Evolutionary conservation across 2,329 filamentous ascomycete species (phyloP).

Genomic region (Clarireedia paspali): DNA sequence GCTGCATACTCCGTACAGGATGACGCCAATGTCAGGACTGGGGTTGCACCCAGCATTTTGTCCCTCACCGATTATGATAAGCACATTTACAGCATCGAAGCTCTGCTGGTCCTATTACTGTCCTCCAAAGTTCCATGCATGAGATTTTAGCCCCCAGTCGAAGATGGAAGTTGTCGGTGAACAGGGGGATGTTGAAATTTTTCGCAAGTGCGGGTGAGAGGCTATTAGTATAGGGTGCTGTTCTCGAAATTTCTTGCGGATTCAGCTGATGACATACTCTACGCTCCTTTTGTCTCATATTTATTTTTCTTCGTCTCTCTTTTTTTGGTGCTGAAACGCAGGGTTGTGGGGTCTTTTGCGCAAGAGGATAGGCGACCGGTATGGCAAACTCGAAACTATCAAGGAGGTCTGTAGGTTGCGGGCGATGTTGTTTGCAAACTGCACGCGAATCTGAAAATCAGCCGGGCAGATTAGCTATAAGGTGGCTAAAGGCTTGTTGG

Average conservation of each 20-base stretch:
- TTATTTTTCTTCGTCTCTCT: background rate
- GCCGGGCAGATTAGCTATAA: no score
- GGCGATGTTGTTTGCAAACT: background rate
- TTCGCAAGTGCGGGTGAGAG: background rate
- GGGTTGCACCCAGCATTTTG: background rate
- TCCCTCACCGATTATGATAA: conserved; percentile 8
- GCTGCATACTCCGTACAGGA: conserved; percentile 1
- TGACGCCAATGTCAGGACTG: conserved; percentile 5
- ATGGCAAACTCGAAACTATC: background rate
- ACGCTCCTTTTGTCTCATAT: background rate
- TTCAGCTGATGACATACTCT: background rate
- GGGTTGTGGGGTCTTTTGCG: background rate
- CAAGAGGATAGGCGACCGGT: background rate
- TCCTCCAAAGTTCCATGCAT: background rate
- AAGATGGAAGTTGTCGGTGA: conserved; percentile 5
- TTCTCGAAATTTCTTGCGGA: background rate
- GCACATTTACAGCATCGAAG: background rate
- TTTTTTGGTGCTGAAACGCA: background rate
- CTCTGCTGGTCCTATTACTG: background rate
- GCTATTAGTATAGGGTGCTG: background rate
- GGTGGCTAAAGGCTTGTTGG: no score
- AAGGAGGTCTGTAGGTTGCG: background rate
- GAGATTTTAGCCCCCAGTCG: background rate
- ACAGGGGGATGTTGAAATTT: background rate
- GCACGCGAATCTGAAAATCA: background rate